phyloP scores from a whole-genome alignment of 768 basidiomycete genomes.

The Calocybe indica region DNA sequence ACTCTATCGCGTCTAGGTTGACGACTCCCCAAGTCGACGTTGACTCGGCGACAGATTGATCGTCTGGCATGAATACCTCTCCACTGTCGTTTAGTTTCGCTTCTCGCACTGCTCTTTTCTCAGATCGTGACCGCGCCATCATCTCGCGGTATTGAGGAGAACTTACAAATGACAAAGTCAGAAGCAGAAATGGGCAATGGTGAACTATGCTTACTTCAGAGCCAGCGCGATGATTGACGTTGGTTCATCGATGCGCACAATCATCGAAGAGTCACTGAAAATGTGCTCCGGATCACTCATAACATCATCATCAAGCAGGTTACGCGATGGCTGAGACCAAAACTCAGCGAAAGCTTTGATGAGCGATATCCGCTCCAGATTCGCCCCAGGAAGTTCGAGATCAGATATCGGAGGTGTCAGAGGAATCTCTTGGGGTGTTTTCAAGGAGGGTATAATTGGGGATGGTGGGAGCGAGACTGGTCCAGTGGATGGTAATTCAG shows the following conservation, averaged over 20 bases:
- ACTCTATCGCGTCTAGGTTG: slow-evolving; percentile 66
- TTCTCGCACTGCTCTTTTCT: slow-evolving; percentile 63
- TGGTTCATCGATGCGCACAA: slow-evolving; percentile 94
- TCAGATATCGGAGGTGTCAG: slow-evolving; percentile 47
- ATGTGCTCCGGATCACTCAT: slow-evolving; percentile 85
- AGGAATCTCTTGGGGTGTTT: slow-evolving; percentile 27
- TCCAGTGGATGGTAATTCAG: slow-evolving; percentile 17
- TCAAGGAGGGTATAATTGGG: slow-evolving; percentile 41
- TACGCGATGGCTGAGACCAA: slow-evolving; percentile 60
- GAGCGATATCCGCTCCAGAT: slow-evolving; percentile 66
- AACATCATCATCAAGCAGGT: slow-evolving; percentile 62
- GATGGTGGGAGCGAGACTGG: slow-evolving; percentile 49
- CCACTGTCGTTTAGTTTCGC: slow-evolving; percentile 55
- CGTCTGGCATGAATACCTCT: slow-evolving; percentile 92
- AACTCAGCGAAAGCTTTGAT: slow-evolving; percentile 80
- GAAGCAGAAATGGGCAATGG: background rate
- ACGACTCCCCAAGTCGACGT: slow-evolving; percentile 92
- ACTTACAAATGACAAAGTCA: slow-evolving; percentile 28
- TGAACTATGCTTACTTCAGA: slow-evolving; percentile 56
- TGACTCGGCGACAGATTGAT: slow-evolving; percentile 73
- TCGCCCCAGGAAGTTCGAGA: slow-evolving; percentile 40
- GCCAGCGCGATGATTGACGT: slow-evolving; percentile 97
- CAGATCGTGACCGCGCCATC: slow-evolving; percentile 69
- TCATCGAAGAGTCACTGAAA: slow-evolving; percentile 90
- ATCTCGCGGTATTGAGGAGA: slow-evolving; percentile 81